Evolutionary conservation across 2,329 filamentous ascomycete genomes (phyloP), one percentile per base, ranked within the genome.

Genomic region (Paraphaeosphaeria minitans): DNA sequence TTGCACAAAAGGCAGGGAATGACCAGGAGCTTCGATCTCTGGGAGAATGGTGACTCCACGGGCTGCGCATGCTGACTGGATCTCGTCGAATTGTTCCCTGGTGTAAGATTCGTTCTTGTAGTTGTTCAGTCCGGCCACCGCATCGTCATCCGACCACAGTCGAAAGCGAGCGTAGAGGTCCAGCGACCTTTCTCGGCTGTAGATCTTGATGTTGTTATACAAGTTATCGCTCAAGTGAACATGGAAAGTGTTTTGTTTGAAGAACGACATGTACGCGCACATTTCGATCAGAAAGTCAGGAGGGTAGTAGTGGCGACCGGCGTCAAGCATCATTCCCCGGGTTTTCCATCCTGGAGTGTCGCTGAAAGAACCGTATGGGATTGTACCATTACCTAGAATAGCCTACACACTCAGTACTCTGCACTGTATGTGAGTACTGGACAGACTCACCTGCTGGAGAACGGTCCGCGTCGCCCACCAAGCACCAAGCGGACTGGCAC

Each of bases 91-190:
- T 41, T 64, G 60, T 22, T 60, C 56, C 9, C 55, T 55, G 5
- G 66, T 64, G 49, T 65, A 67, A 1, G 66, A 66, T 48, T 69
- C 66, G 53, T 69, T 69, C 33, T 78, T 24, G 50, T 81, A 70
- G 19, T 79, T 80, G 53, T 83, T 82, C 8, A 88, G 71, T 0
- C 84, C 84, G 0, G 70, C 75, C 1, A 87, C 69, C 0, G 76
- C 77, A 0, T 79, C 66, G 10, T 78, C 74, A 24, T 84, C 80
- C 0, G 84, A 85, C 67, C 78, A 80, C 2, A 85, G 74, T 0
- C 85, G 77, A 66, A 87, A 88, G 6, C 83, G 78, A 1, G 84
- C 81, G 60, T 86, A 86, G 0, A 86, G 75, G 12, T 80, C 71
- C 29, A 83, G 68, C 54, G 80, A 82, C 0, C 77, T 78, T 49